Evolutionary conservation across 352 stramenopile genomes (phyloP).

Genomic region (Thalassiosira livingstoniorum): DNA sequence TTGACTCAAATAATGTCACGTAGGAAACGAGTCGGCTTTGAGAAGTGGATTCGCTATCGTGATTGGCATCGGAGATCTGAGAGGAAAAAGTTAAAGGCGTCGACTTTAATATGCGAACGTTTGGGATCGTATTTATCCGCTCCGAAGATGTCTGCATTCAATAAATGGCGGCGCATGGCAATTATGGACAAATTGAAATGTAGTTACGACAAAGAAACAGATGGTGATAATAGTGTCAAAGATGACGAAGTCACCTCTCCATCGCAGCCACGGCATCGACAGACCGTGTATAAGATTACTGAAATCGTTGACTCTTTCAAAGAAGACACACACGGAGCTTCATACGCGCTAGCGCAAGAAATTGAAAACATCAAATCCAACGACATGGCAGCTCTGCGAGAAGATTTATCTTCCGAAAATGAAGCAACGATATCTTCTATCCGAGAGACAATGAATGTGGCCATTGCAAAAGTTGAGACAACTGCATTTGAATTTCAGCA

Average conservation of each 20-base stretch:
- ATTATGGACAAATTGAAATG: constrained; percentile 44
- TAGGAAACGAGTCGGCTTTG: constrained; percentile 49
- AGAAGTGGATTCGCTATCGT: constrained; percentile 49
- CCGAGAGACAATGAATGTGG: constrained; percentile 26
- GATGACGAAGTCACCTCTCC: background rate
- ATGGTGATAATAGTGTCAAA: background rate
- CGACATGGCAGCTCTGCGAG: constrained; percentile 45
- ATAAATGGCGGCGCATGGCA: constrained; percentile 58
- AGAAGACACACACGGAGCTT: constrained; percentile 48
- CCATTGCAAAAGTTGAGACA: constrained; percentile 37
- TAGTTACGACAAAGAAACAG: constrained; percentile 10
- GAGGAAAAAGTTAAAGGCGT: constrained; percentile 46
- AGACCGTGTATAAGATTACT: constrained; percentile 16
- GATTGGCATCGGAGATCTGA: constrained; percentile 48
- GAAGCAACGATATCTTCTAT: constrained; percentile 34
- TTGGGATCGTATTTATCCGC: constrained; percentile 27
- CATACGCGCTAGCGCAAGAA: constrained; percentile 55
- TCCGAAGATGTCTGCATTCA: constrained; percentile 33
- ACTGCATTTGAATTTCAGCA: constrained; percentile 25
- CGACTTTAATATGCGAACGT: constrained; percentile 42
- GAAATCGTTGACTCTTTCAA: constrained; percentile 51
- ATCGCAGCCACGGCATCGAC: background rate
- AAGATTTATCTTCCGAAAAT: constrained; percentile 40
- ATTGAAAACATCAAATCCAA: constrained; percentile 51
- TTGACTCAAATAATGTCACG: constrained; percentile 54